Evolutionary conservation across 2,329 filamentous ascomycete genomes (phyloP).

Genomic region (Coccinonectria pachysandricola): DNA sequence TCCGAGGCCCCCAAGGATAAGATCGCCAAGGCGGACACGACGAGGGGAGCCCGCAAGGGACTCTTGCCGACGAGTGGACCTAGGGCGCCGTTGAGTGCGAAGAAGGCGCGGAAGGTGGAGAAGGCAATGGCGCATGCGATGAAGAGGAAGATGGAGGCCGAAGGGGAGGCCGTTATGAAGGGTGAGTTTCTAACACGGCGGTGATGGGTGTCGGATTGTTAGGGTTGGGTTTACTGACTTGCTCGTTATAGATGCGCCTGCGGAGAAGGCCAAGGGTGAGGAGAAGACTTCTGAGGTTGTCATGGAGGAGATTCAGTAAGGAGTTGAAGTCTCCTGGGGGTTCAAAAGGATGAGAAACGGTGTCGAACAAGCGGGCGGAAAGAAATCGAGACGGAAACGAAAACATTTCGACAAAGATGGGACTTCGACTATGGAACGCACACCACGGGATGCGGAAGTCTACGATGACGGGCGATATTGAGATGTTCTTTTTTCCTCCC

Average conservation of each 20-base stretch:
- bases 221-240: conserved; percentile 5
- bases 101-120: conserved; percentile 47
- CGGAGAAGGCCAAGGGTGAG: conserved; percentile 8
- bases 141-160: conserved; percentile 40
- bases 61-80: conserved; percentile 47
- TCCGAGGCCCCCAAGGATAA: conserved; percentile 27
- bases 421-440: too few relatives aligned
- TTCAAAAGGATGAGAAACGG: neutral
- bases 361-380: neutral
- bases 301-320: conserved; percentile 19
- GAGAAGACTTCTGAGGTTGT: conserved; percentile 15
- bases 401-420: too few relatives aligned
- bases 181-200: conserved; percentile 21
- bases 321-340: too few relatives aligned
- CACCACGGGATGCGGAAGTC: too few relatives aligned
- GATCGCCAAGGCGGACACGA: conserved; percentile 32
- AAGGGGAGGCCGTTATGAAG: conserved; percentile 40
- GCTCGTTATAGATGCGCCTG: conserved; percentile 12
- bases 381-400: neutral
- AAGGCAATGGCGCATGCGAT: conserved; percentile 42
- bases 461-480: too few relatives aligned
- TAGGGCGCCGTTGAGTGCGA: conserved; percentile 37
- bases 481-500: too few relatives aligned
- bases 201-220: conserved; percentile 3
- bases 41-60: conserved; percentile 41